phyloP scores from a whole-genome alignment of 768 basidiomycete species.

The Gloeophyllum trabeum region DNA sequence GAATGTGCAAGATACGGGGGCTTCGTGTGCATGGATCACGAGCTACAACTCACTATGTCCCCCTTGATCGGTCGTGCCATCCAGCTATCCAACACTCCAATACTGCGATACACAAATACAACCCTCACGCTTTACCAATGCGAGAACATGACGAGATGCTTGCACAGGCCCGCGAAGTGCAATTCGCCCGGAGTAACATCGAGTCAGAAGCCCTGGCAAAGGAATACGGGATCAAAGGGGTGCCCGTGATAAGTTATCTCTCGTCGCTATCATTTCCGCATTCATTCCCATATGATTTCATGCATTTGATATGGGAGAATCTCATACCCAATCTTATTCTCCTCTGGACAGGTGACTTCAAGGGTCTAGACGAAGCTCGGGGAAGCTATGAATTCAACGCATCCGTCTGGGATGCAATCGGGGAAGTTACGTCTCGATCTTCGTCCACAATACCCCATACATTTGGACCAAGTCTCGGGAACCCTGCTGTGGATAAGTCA shows the following conservation, averaged over 20 bases:
- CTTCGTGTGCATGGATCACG: constrained; percentile 8
- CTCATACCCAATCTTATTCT: constrained; percentile 10
- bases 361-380: constrained; percentile 8
- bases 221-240: constrained; percentile 12
- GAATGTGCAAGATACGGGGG: constrained; percentile 23
- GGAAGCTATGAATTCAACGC: constrained; percentile 5
- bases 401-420: constrained; percentile 15
- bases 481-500: constrained; percentile 8
- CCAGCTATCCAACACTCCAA: constrained; percentile 6
- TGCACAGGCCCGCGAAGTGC: constrained; percentile 4
- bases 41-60: constrained; percentile 17
- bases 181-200: constrained; percentile 3
- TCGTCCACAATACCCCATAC: constrained; percentile 10
- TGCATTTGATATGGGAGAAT: constrained; percentile 18
- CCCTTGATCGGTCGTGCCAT: constrained; percentile 12
- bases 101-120: constrained; percentile 5
- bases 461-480: constrained; percentile 10
- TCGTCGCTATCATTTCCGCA: constrained; percentile 7
- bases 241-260: constrained; percentile 2
- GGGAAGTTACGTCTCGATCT: constrained; percentile 4
- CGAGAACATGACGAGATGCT: constrained; percentile 10
- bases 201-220: constrained; percentile 7
- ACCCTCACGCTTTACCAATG: constrained; percentile 7
- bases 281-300: constrained; percentile 16
- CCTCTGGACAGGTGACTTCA: constrained; percentile 14